Conservation (phyloP, 441 rosid species). For the Arabidopsis hybrid region DNA sequence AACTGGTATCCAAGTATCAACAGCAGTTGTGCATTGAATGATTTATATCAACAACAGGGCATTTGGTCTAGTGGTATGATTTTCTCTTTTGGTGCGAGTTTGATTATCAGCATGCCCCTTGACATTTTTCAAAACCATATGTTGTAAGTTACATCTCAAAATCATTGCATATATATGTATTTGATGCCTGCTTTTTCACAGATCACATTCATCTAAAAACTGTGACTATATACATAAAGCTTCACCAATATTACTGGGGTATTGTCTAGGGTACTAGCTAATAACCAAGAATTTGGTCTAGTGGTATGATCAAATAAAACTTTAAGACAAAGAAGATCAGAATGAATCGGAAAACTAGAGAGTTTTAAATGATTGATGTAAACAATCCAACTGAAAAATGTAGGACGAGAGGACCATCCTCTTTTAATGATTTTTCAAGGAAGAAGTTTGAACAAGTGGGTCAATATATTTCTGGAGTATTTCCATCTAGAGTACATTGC, state of each 20-base stretch:
- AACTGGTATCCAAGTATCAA: slow-evolving; percentile 9
- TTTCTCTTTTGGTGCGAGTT: background rate
- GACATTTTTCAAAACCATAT: background rate
- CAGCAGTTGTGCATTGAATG: slow-evolving; percentile 3
- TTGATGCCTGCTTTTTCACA: background rate
- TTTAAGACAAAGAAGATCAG: background rate
- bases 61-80: background rate
- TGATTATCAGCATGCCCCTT: background rate
- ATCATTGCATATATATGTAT: background rate
- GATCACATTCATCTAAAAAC: background rate
- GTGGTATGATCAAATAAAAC: background rate
- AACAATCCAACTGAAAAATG: background rate
- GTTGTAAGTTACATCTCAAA: background rate
- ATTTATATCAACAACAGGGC: background rate
- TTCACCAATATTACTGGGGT: background rate
- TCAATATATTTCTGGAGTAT: background rate
- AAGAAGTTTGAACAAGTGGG: background rate
- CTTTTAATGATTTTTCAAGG: background rate
- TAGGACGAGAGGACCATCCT: background rate
- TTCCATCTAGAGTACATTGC: background rate
- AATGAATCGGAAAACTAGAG: background rate
- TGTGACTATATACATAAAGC: background rate
- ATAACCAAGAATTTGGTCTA: background rate
- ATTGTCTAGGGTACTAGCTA: background rate
- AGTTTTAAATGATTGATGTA: background rate